Conservation (phyloP, 768 basidiomycete species). For the Asterophora lycoperdoides region DNA sequence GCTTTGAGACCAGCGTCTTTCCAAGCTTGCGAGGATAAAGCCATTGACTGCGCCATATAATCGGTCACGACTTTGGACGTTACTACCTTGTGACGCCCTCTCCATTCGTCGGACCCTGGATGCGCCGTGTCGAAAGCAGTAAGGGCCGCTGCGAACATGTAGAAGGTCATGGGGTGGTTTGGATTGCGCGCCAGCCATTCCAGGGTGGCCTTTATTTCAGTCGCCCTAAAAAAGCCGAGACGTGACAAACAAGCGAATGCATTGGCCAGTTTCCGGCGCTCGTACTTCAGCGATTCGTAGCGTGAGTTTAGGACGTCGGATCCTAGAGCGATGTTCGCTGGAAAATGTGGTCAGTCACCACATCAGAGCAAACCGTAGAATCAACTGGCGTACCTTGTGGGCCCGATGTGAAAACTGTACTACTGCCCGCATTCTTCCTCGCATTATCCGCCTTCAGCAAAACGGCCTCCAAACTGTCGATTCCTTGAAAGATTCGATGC, state of each 20-base stretch:
- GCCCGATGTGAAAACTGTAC: slow-evolving; percentile 51
- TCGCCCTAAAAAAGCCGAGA: slow-evolving; percentile 53
- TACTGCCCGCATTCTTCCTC: slow-evolving; percentile 58
- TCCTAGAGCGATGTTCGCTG: slow-evolving; percentile 52
- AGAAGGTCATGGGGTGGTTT: slow-evolving; percentile 66
- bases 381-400: slow-evolving; percentile 43
- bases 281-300: slow-evolving; percentile 68
- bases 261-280: slow-evolving; percentile 64
- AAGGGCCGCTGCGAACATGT: slow-evolving; percentile 62
- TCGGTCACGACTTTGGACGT: slow-evolving; percentile 43
- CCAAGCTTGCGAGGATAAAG: slow-evolving; percentile 48
- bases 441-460: slow-evolving; percentile 53
- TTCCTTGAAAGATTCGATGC: slow-evolving; percentile 52
- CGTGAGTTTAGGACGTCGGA: slow-evolving; percentile 64
- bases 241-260: slow-evolving; percentile 60
- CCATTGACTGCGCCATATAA: slow-evolving; percentile 58
- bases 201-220: slow-evolving; percentile 59
- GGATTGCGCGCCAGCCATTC: slow-evolving; percentile 67
- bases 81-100: slow-evolving; percentile 44
- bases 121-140: slow-evolving; percentile 65
- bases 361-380: background rate
- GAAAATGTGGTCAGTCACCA: background rate
- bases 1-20: slow-evolving; percentile 69
- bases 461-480: slow-evolving; percentile 53
- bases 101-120: slow-evolving; percentile 42